Evolutionary conservation across 2,329 filamentous ascomycete genomes (phyloP).

Genomic region (Phyllosticta citribraziliensis): DNA sequence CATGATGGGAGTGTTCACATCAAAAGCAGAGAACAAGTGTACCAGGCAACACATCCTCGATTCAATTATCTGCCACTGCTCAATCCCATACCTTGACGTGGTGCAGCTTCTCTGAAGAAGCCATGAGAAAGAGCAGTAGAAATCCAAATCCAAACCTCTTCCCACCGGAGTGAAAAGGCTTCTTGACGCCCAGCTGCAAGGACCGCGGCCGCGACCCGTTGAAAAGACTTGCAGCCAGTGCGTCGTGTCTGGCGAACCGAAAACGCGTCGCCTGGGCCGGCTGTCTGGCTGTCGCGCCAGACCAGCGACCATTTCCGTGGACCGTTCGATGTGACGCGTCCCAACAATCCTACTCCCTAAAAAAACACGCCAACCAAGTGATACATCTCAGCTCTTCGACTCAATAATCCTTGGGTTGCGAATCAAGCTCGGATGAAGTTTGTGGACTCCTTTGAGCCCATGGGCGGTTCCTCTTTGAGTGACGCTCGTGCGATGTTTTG

Average conservation of each 20-base stretch:
- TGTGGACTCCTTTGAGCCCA: no score
- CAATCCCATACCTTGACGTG: background rate
- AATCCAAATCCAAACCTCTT: background rate
- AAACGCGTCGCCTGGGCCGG: background rate
- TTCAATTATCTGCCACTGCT: background rate
- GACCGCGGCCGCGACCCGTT: background rate
- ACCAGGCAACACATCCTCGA: background rate
- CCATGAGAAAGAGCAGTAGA: background rate
- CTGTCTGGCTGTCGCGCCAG: background rate
- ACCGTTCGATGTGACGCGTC: background rate
- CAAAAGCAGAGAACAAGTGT: background rate
- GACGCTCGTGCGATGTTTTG: no score
- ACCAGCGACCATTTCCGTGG: background rate
- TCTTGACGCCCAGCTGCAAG: background rate
- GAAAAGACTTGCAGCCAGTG: background rate
- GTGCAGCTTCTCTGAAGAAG: background rate
- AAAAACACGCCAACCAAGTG: background rate
- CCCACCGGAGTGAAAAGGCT: background rate
- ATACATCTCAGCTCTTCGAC: background rate
- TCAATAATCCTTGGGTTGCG: background rate
- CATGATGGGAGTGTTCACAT: background rate
- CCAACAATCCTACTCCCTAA: background rate
- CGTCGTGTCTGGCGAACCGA: background rate
- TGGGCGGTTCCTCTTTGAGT: no score
- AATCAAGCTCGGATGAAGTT: no score